Conservation (phyloP, 305 asterid genomes). For the Fraxinus baroniana region DNA sequence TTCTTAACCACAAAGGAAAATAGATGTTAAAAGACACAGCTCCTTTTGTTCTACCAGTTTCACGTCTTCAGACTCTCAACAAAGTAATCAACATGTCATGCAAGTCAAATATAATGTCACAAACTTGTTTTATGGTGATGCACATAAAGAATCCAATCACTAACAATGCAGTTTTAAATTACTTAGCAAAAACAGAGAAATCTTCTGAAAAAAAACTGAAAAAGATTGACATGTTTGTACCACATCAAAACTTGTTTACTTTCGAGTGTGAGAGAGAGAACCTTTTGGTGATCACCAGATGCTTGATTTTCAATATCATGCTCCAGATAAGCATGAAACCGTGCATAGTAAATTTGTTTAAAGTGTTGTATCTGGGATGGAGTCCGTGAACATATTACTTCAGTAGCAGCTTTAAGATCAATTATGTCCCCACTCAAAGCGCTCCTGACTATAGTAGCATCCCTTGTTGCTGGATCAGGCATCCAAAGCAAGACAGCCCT, state of each 20-base stretch:
- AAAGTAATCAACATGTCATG: neutral
- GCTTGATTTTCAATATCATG: slow-evolving; percentile 68
- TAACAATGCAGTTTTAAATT: neutral
- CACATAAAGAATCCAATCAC: neutral
- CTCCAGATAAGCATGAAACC: slow-evolving; percentile 65
- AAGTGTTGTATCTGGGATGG: slow-evolving; percentile 72
- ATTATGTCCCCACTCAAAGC: slow-evolving; percentile 47
- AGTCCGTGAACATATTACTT: slow-evolving; percentile 88
- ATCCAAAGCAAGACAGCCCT: slow-evolving; percentile 77
- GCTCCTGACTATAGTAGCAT: slow-evolving; percentile 62
- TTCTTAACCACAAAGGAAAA: neutral
- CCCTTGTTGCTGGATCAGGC: slow-evolving; percentile 85
- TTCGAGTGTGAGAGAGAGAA: slow-evolving; percentile 19
- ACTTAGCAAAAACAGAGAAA: neutral
- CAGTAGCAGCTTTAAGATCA: slow-evolving; percentile 72
- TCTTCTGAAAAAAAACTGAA: neutral
- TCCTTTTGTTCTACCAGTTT: neutral
- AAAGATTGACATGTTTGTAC: neutral
- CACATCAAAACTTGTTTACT: neutral
- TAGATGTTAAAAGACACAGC: neutral
- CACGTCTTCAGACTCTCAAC: neutral
- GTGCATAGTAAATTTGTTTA: slow-evolving; percentile 62
- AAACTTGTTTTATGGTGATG: neutral
- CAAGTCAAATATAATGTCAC: neutral
- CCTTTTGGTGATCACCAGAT: slow-evolving; percentile 81